Conservation (phyloP, 495 filamentous ascomycete species). For the Xylaria bambusicola region DNA sequence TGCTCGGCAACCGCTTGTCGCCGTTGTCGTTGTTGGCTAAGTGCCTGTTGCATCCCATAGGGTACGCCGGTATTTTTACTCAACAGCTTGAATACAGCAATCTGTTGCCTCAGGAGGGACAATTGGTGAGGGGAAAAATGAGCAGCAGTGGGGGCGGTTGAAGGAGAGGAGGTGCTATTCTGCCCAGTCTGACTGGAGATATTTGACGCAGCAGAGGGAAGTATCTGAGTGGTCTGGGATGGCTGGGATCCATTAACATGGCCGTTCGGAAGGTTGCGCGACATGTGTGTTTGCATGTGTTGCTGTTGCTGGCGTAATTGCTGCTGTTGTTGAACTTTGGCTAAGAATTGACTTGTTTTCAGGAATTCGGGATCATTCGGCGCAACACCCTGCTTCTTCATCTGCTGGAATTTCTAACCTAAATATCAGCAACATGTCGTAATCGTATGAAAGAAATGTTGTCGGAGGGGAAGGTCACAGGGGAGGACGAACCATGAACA, state of each 20-base stretch:
- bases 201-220: constrained; percentile 38
- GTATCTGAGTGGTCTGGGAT: constrained; percentile 36
- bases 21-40: constrained; percentile 70
- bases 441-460: not conserved
- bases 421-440: constrained; percentile 35
- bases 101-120: constrained; percentile 70
- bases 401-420: constrained; percentile 73
- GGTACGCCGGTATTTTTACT: constrained; percentile 80
- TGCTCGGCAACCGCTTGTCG: constrained; percentile 63
- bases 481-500: constrained; percentile 53
- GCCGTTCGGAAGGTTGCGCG: constrained; percentile 45
- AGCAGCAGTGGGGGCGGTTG: constrained; percentile 47
- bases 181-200: constrained; percentile 31
- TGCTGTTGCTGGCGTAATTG: constrained; percentile 51
- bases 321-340: constrained; percentile 64
- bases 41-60: constrained; percentile 67
- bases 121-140: constrained; percentile 73
- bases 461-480: constrained; percentile 2
- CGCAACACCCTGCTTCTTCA: constrained; percentile 74
- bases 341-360: constrained; percentile 68
- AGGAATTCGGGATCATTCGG: constrained; percentile 78
- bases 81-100: constrained; percentile 77
- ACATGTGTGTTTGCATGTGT: constrained; percentile 42
- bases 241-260: constrained; percentile 48
- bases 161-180: constrained; percentile 35